phyloP scores from a whole-genome alignment of 169 alveolate genomes.

The Plasmodium cynomolgi region DNA sequence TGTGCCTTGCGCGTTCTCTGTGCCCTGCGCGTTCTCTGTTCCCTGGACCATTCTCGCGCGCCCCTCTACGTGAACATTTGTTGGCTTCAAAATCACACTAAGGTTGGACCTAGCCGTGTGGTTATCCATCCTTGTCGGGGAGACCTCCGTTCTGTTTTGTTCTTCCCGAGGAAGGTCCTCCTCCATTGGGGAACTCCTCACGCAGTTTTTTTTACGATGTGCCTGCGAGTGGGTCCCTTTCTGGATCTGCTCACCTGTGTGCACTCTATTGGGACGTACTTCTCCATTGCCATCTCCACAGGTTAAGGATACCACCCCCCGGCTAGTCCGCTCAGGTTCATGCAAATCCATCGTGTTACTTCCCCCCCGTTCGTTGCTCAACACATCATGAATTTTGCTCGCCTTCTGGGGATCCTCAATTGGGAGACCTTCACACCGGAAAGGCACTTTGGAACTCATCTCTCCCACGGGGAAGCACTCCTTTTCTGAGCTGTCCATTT shows the following conservation, averaged over 20 bases:
- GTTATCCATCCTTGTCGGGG: neutral
- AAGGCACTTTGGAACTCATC: neutral
- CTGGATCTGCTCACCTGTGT: neutral
- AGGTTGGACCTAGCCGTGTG: neutral
- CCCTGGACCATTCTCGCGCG: neutral
- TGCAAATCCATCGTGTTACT: neutral
- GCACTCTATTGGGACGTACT: neutral
- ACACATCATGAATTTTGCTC: neutral
- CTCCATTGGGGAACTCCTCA: neutral
- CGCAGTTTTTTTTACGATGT: neutral
- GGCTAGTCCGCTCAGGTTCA: neutral
- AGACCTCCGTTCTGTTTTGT: neutral
- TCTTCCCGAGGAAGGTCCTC: neutral
- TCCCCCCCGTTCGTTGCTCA: neutral
- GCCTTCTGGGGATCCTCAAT: neutral
- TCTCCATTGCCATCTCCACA: neutral
- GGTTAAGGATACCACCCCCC: neutral
- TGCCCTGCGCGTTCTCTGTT: neutral
- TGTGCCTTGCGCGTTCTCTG: constrained; percentile 2
- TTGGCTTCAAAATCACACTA: neutral
- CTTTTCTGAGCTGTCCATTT: neutral
- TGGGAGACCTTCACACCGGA: neutral
- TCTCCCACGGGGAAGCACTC: neutral
- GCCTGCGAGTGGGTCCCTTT: neutral
- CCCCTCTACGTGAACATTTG: neutral